A percentile compares a stretch with the other conserved stretches of the same genome.
These are phyloP conservation scores for Calocera cornea DNA, from an alignment of 768 basidiomycete species.

Conservation along the genomic window DNA sequence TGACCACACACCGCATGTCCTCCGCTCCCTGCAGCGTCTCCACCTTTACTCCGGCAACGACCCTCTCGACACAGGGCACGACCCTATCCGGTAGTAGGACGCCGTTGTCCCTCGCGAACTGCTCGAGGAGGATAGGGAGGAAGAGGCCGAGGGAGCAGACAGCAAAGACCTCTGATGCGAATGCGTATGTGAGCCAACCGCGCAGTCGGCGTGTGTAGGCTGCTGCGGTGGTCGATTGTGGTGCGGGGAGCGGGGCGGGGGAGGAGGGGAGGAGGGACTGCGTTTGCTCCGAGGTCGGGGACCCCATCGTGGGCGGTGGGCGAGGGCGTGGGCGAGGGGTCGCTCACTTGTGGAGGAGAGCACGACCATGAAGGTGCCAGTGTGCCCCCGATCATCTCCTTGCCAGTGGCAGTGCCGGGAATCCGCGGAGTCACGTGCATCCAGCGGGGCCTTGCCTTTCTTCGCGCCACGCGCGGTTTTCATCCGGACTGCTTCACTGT, in stretches of 20 bases:
- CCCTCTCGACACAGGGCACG: slow-evolving; percentile 35
- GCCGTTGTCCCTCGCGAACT: slow-evolving; percentile 83
- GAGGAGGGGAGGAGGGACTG: neutral
- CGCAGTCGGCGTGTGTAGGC: slow-evolving; percentile 27
- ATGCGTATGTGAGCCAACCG: slow-evolving; percentile 77
- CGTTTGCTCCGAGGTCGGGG: neutral
- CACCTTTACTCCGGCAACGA: slow-evolving; percentile 7
- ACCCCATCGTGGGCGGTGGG: no score
- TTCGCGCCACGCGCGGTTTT: no score
- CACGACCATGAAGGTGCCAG: no score
- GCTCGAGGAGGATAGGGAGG: slow-evolving; percentile 70
- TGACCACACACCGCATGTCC: slow-evolving; percentile 56
- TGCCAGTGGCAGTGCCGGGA: no score
- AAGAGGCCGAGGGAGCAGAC: slow-evolving; percentile 71
- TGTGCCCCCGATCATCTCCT: no score
- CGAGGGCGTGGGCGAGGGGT: no score
- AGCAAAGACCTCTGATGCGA: slow-evolving; percentile 74
- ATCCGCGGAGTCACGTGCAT: no score
- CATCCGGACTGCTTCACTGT: no score
- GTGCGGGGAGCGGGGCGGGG: neutral
- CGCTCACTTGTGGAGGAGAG: no score
- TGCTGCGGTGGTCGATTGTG: neutral
- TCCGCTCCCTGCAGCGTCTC: slow-evolving; percentile 18
- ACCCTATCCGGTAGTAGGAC: slow-evolving; percentile 56
- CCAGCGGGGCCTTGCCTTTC: no score